These are phyloP conservation scores for Diaporthe longicolla DNA, from an alignment of 2,329 filamentous ascomycete genomes.

Conservation along the genomic window DNA sequence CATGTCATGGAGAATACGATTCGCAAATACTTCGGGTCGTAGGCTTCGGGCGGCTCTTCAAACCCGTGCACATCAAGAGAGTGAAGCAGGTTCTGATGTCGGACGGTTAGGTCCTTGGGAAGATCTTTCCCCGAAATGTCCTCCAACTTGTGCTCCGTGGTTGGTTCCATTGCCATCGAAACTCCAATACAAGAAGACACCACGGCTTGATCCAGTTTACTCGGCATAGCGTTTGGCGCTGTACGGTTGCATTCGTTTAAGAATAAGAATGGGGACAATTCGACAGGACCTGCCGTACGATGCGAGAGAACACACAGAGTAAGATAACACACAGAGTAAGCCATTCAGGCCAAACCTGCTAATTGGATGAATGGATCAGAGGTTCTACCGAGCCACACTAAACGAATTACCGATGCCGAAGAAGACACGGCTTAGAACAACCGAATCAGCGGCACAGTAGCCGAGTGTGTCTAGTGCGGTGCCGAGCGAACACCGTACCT, in stretches of 20 bases:
- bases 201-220: not conserved
- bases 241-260: not conserved
- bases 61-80: not conserved
- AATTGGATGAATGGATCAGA: not conserved
- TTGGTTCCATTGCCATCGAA: not conserved
- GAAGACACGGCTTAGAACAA: not conserved
- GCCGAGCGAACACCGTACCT: not conserved
- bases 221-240: not conserved
- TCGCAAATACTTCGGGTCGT: not conserved
- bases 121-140: not conserved
- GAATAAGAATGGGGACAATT: not conserved
- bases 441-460: not conserved
- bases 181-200: not conserved
- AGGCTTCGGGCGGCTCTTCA: not conserved
- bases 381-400: not conserved
- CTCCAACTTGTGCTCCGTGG: not conserved
- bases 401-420: constrained; percentile 19
- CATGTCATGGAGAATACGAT: not conserved
- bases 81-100: not conserved
- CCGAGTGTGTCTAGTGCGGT: not conserved
- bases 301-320: not conserved
- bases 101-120: not conserved
- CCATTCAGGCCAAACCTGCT: not conserved
- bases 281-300: not conserved
- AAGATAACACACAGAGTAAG: not conserved